Base-by-base conservation (phyloP, 2,329 filamentous ascomycete species). In the Penicillium hesseltinei region DNA sequence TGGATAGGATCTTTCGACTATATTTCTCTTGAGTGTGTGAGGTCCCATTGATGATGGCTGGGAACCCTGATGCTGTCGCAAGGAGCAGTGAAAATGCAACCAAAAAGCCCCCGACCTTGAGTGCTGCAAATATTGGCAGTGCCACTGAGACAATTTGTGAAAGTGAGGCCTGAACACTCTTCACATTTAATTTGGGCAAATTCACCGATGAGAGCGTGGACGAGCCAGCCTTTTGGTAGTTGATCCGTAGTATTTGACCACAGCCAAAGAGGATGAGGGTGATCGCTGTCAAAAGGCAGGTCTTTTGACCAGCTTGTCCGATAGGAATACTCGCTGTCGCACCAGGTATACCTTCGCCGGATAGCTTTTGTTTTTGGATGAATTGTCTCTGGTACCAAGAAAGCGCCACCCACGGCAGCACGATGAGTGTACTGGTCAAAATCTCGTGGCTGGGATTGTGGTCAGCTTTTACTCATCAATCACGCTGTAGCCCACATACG, bases 71-170 rank as follows among this genome's bases (percentile, higher is more conserved):
- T 8, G 80, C 75, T 3, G 77, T 62, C 8, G 78, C 76, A 35
- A 79, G 69, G 43, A 85, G 70, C 29, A 85, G 61, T 2, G 80
- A 61, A n/a, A 84, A 70, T 11, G 81, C 80, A n/a, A 81, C 79
- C 52, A 80, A 73, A 56, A 80, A 76, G 13, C 81, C 82, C 9
- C 83, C 84, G 13, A 86, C 68, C 56, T 84, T 79, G 60, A 83
- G 74, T 0, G 81, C 70, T 9, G 83, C 81, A 65, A 83, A 86
- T 64, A 84, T 81, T 0, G 84, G 84, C 31, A 86, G 65, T 3
- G 76, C 70, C 23, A 82, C 66, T 19, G 78, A 74, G 31, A 75
- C 56, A n/a, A 75, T 65, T 49, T 73, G 77, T 19, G 69, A 63
- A 17, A 73, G 49, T 19, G 73, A 68, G 17, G 56, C 60, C 15